Base-by-base conservation (phyloP, 257 asterid species). In the Coffea canephora region DNA sequence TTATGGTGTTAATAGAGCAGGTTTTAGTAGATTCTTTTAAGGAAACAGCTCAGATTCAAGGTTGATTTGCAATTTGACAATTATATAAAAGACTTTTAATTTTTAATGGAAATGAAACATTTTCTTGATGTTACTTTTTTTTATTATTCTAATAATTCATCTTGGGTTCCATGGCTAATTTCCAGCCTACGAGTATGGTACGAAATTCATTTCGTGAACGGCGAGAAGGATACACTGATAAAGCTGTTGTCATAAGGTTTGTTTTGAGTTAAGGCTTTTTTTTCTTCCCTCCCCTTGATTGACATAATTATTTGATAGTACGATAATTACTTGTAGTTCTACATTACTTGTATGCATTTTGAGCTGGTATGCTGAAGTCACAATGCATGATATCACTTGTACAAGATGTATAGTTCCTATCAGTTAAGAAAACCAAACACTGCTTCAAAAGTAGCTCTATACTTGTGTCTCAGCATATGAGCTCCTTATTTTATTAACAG, bases 161-260 rank as follows among this genome's bases (percentile, higher is more conserved):
- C 50, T 83, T 84, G 64, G 75, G 81, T 61, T 83, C 62, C 64
- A 49, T 78, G 36, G 85, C 77, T 81, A 66, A 45, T 79, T 54
- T 84, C 86, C 86, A 96, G 99, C 98, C 99, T 57, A 89, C 73
- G 85, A 92, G 99, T 85, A 88, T 83, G 88, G 91, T 91, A 80
- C 89, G 99, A 72, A 90, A 80, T 82, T 94, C 99, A 75, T 96
- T 96, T 80, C 95, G 96, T 81, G 98, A 91, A 43, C 83, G 91
- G 49, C 93, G 94, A 66, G 97, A 94, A 87, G 98, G 99, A 69
- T 94, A 89, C 84, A 88, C 98, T 7, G 98, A 96, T 85, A 96
- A 96, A 88, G 98, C 99, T 34, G 97, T 96, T 65, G 87, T 83
- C 78, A 96, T 94, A 87, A 96, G 99, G 99, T 96, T 85, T 75